These are phyloP conservation scores for Nematocida displodere DNA, from an alignment of 371 early-diverging fungal genomes.

Conservation along the genomic window DNA sequence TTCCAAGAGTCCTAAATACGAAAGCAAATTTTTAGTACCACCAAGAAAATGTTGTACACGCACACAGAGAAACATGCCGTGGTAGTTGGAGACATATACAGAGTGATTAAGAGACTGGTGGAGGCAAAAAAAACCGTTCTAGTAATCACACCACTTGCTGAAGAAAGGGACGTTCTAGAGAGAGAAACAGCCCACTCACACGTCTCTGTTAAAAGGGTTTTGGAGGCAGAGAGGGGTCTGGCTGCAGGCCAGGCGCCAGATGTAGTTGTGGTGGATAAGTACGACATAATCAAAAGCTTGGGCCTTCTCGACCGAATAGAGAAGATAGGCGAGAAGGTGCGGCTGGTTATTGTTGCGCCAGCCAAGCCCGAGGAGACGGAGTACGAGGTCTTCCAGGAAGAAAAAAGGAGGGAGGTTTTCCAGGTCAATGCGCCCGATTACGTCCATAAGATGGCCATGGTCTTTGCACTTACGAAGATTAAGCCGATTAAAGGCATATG, in stretches of 20 bases:
- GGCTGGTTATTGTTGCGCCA: background rate
- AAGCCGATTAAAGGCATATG: slow-evolving; percentile 26
- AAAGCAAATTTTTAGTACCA: background rate
- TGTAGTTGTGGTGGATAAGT: slow-evolving; percentile 9
- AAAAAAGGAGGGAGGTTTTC: background rate
- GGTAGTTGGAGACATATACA: background rate
- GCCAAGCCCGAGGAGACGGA: slow-evolving; percentile 1
- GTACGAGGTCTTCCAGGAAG: background rate
- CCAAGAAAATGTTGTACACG: background rate
- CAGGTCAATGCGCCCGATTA: background rate
- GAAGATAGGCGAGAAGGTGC: background rate
- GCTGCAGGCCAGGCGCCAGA: background rate
- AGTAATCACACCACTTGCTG: slow-evolving; percentile 14
- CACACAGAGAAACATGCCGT: background rate
- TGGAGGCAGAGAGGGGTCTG: background rate
- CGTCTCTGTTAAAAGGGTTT: background rate
- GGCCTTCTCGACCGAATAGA: slow-evolving; percentile 1
- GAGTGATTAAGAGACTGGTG: background rate
- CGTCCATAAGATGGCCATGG: slow-evolving; percentile 11
- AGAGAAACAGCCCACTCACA: background rate
- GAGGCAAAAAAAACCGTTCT: background rate
- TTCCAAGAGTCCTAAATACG: background rate
- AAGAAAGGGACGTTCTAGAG: background rate
- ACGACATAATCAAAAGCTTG: background rate
- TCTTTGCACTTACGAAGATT: slow-evolving; percentile 37